Base-by-base conservation (phyloP, 108 stramenopile genomes). In the Phaeodactylum tricornutum region DNA sequence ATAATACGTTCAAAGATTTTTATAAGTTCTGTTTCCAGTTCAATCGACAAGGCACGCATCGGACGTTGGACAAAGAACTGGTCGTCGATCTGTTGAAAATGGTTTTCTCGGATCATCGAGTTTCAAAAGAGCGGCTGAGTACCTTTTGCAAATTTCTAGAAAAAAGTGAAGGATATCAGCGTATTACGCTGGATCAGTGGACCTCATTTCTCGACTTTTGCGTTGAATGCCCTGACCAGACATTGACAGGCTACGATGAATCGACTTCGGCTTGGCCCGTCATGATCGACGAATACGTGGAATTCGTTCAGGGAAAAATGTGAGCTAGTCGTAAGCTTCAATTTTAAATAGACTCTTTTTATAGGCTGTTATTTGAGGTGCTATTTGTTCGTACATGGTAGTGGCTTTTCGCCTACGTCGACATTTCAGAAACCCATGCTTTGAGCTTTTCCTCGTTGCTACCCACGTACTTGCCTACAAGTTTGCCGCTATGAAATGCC, bases 21-120 rank as follows among this genome's bases (percentile, higher is more conserved):
- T 89, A 77, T 71, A 89, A 87, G 74, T 89, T 89, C 53, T 82
- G 81, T 53, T 93, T 93, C 57, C 79, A 83, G 53, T 93, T 93
- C 71, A 87, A 84, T 45, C 74, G 87, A 33, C 69, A 89, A 29
- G 87, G 93, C 7, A 94, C 93, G 11, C 89, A 94, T 64, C 75
- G 75, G 53, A 92, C 93, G 6, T 57, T 94, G 28, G 93, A 94
- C 39, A 92, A 85, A 55, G 90, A 90, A 25, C 52, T 94, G 62
- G 87, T 87, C 22, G 58, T 82, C 3, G 84, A 79, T 22, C 69
- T 92, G 29, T 34, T 84, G 46, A 44, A 65, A 26, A 70, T 92
- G 79, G 64, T 71, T n/a, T 54, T 92, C 32, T 66, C 48, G 7
- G 70, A 57, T 7, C 30, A 45, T 4, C 53, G 71, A n/a, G 56